Percentiles rank a stretch among this genome's conserved stretches.
Conservation (phyloP, 2,329 filamentous ascomycete genomes). For the Chaetomiaceae sp. region DNA sequence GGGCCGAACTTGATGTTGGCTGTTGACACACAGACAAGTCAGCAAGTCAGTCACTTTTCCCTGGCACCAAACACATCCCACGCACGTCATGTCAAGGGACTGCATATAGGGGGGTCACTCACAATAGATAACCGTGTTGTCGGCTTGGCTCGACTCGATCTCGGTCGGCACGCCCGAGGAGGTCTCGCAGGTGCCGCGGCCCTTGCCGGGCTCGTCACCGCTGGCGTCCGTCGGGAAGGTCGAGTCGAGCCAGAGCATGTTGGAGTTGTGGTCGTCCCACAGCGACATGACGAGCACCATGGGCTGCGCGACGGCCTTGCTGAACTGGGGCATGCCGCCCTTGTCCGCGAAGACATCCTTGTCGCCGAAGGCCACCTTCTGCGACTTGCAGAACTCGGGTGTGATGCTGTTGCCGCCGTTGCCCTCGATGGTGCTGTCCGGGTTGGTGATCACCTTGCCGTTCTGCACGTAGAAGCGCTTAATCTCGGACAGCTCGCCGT, state of each 20-base stretch:
- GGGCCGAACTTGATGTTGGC: slow-evolving; percentile 55
- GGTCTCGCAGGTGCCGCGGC: slow-evolving; percentile 50
- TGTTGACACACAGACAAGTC: too few species aligned
- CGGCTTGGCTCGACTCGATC: slow-evolving; percentile 40
- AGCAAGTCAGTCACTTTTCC: not conserved
- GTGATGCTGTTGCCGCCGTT: slow-evolving; percentile 48
- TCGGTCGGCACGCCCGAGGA: slow-evolving; percentile 47
- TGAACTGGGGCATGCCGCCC: slow-evolving; percentile 55
- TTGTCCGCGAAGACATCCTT: slow-evolving; percentile 46
- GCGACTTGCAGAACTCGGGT: slow-evolving; percentile 50
- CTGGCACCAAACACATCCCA: slow-evolving; percentile 30
- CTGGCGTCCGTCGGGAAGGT: slow-evolving; percentile 50
- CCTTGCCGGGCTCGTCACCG: slow-evolving; percentile 40
- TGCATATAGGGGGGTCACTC: not conserved
- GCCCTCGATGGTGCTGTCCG: slow-evolving; percentile 36
- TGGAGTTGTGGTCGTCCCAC: slow-evolving; percentile 61
- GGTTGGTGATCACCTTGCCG: slow-evolving; percentile 53
- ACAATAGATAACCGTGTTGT: slow-evolving; percentile 48
- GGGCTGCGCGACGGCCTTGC: slow-evolving; percentile 36
- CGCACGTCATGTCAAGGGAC: too few species aligned
- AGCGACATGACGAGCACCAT: slow-evolving; percentile 48
- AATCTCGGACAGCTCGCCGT: slow-evolving; percentile 54
- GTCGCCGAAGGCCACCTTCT: slow-evolving; percentile 55
- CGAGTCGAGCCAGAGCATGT: slow-evolving; percentile 73
- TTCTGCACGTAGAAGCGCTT: slow-evolving; percentile 62